phyloP scores from a whole-genome alignment of 768 basidiomycete genomes.

The Holtermannia corniformis region DNA sequence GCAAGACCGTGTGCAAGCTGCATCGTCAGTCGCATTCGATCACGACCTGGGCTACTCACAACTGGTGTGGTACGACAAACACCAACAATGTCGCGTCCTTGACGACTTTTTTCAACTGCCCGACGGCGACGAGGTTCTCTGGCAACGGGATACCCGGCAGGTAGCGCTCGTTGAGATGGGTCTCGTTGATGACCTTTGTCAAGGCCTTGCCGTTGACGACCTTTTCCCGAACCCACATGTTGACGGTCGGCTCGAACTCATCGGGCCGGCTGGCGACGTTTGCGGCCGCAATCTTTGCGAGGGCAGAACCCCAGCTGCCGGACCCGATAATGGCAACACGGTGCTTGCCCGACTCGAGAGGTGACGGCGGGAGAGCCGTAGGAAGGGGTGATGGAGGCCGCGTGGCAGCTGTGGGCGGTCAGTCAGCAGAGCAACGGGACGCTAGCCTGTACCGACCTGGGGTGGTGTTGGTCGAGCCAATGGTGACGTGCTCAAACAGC shows the following conservation, averaged over 20 bases:
- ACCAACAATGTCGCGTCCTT: slow-evolving; percentile 45
- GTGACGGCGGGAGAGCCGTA: slow-evolving; percentile 29
- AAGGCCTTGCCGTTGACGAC: slow-evolving; percentile 42
- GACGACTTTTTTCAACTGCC: slow-evolving; percentile 43
- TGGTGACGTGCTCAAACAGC: slow-evolving; percentile 20
- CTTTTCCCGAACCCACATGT: slow-evolving; percentile 47
- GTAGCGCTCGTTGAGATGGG: slow-evolving; percentile 45
- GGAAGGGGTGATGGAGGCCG: slow-evolving; percentile 37
- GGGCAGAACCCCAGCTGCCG: slow-evolving; percentile 43
- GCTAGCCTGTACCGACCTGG: slow-evolving; percentile 19
- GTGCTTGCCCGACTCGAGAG: slow-evolving; percentile 35
- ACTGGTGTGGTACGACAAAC: slow-evolving; percentile 46
- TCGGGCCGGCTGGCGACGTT: slow-evolving; percentile 36
- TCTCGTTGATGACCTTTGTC: slow-evolving; percentile 46
- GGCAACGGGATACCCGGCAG: slow-evolving; percentile 43
- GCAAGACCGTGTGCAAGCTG: slow-evolving; percentile 36
- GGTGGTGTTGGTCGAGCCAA: slow-evolving; percentile 32
- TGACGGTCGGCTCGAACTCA: slow-evolving; percentile 43
- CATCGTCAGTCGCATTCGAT: neutral
- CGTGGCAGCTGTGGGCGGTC: slow-evolving; percentile 27
- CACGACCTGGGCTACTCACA: slow-evolving; percentile 14
- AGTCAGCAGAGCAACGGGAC: neutral
- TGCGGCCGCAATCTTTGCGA: slow-evolving; percentile 43
- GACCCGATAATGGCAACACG: slow-evolving; percentile 41
- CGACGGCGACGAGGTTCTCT: slow-evolving; percentile 43